phyloP scores from a whole-genome alignment of 345 rosid genomes.

The Ricinus communis region DNA sequence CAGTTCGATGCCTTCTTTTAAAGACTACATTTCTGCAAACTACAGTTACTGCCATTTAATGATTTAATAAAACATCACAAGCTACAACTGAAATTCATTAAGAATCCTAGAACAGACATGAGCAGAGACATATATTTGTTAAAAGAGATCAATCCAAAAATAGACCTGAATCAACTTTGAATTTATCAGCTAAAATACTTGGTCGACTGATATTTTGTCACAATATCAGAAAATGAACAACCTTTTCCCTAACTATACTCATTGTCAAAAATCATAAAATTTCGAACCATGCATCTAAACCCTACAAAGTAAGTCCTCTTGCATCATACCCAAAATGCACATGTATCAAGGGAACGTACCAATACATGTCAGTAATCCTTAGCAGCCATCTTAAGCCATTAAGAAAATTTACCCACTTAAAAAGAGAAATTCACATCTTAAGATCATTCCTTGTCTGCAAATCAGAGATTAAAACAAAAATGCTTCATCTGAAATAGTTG shows the following conservation, averaged over 20 bases:
- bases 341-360: neutral
- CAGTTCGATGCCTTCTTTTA: too few species aligned
- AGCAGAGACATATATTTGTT: neutral
- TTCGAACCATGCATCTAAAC: neutral
- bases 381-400: neutral
- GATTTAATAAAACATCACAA: neutral
- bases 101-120: neutral
- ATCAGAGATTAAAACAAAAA: neutral
- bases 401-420: neutral
- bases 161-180: neutral
- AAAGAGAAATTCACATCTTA: neutral
- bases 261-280: neutral
- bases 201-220: constrained; percentile 1
- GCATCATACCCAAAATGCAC: neutral
- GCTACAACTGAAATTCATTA: neutral
- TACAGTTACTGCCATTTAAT: neutral
- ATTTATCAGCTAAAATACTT: neutral
- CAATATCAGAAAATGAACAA: neutral
- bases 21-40: neutral
- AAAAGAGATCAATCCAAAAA: neutral
- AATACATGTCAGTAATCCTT: neutral
- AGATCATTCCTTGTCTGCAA: neutral
- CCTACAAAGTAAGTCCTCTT: neutral
- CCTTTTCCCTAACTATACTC: neutral
- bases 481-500: neutral